A percentile compares a stretch with the other conserved stretches of the same genome.
These are phyloP conservation scores for Symbiodinium natans DNA, from an alignment of 73 alveolate genomes.

Conservation along the genomic window DNA sequence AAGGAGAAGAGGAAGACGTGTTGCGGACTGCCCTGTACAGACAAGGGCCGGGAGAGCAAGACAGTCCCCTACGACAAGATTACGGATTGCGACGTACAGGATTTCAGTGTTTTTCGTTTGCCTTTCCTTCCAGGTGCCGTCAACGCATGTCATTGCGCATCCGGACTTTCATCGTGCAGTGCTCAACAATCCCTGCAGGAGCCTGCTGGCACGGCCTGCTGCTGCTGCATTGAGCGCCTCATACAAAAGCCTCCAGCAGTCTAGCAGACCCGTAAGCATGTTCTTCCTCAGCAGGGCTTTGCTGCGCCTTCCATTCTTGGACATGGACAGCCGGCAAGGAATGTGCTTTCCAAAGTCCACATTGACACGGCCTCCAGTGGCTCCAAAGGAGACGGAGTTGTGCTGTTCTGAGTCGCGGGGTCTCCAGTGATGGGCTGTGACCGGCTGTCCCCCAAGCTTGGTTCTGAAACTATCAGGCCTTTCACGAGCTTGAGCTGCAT, in stretches of 20 bases:
- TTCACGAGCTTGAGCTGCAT: constrained; percentile 54
- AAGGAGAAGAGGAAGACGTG: constrained; percentile 40
- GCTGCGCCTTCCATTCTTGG: no score
- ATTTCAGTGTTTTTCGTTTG: neutral
- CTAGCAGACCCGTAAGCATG: neutral
- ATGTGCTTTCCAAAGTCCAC: constrained; percentile 70
- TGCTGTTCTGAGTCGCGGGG: neutral
- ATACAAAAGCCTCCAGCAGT: neutral
- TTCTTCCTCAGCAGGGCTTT: no score
- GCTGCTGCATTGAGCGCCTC: constrained; percentile 58
- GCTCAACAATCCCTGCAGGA: neutral
- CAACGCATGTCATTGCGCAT: neutral
- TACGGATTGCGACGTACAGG: constrained; percentile 86
- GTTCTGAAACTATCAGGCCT: neutral
- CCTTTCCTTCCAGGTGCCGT: neutral
- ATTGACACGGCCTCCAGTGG: constrained; percentile 85
- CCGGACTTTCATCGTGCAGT: neutral
- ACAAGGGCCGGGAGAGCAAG: constrained; percentile 87
- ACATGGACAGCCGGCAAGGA: constrained; percentile 38
- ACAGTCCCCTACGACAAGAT: constrained; percentile 88
- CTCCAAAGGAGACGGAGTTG: constrained; percentile 9
- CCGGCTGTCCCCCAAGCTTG: neutral
- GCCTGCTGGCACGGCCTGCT: constrained; percentile 92
- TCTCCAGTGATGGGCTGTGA: neutral
- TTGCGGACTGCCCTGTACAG: constrained; percentile 56